Evolutionary conservation across 1,284 basidiomycete species (phyloP).

Genomic region (Moniliella sp.): DNA sequence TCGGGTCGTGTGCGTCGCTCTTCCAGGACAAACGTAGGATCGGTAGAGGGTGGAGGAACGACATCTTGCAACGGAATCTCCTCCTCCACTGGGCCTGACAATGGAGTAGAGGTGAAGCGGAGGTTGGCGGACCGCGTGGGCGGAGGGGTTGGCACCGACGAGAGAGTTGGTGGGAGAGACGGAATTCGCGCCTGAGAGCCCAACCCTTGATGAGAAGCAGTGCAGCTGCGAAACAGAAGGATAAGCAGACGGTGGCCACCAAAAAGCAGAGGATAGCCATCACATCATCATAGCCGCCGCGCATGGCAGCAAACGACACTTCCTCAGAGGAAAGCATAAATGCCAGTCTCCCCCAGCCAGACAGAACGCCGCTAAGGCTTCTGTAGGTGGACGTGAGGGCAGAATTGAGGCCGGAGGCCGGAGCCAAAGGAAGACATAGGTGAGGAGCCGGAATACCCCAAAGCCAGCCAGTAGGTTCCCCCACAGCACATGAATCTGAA

Average conservation of each 20-base stretch:
- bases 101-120: too few relatives aligned
- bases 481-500: slow-evolving; percentile 65
- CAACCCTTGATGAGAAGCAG: slow-evolving; percentile 26
- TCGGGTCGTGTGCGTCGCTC: too few relatives aligned
- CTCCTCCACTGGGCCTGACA: too few relatives aligned
- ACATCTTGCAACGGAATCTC: too few relatives aligned
- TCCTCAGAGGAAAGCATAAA: slow-evolving; percentile 86
- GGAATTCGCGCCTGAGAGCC: slow-evolving; percentile 9
- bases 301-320: slow-evolving; percentile 69
- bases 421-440: slow-evolving; percentile 83
- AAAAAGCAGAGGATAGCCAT: slow-evolving; percentile 32
- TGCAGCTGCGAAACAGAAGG: slow-evolving; percentile 18
- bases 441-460: slow-evolving; percentile 53
- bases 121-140: too few relatives aligned
- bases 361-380: slow-evolving; percentile 68
- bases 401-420: slow-evolving; percentile 42
- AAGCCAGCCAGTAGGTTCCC: slow-evolving; percentile 69
- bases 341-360: slow-evolving; percentile 63
- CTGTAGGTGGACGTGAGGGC: slow-evolving; percentile 84
- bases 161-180: too few relatives aligned
- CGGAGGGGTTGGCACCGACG: too few relatives aligned
- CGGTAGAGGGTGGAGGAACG: too few relatives aligned
- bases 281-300: slow-evolving; percentile 61
- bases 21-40: too few relatives aligned
- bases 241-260: slow-evolving; percentile 15